phyloP scores from a whole-genome alignment of 1,284 basidiomycete genomes.

The Gastroboletus turbinatus region DNA sequence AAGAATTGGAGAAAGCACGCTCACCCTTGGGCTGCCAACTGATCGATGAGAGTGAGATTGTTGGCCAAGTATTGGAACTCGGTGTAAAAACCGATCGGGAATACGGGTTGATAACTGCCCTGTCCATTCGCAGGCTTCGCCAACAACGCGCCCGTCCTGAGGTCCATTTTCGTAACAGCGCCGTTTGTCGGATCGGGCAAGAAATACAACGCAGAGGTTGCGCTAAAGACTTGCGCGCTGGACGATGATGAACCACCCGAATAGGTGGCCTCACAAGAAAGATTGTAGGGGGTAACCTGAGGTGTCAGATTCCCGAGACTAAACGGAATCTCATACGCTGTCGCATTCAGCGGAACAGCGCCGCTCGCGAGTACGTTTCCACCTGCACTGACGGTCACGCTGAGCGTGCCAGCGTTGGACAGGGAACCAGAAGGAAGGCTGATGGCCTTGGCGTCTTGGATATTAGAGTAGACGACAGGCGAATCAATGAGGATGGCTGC shows the following conservation, averaged over 20 bases:
- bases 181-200: slow-evolving; percentile 52
- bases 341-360: slow-evolving; percentile 30
- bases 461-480: slow-evolving; percentile 26
- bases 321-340: slow-evolving; percentile 27
- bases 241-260: slow-evolving; percentile 19
- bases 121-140: slow-evolving; percentile 52
- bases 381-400: slow-evolving; percentile 24
- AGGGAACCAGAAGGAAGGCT: slow-evolving; percentile 25
- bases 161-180: slow-evolving; percentile 68
- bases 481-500: slow-evolving; percentile 29
- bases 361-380: slow-evolving; percentile 24
- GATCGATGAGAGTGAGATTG: slow-evolving; percentile 56
- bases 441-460: slow-evolving; percentile 24
- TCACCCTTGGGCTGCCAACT: slow-evolving; percentile 63
- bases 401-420: slow-evolving; percentile 22
- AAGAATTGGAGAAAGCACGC: slow-evolving; percentile 7
- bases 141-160: slow-evolving; percentile 64
- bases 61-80: slow-evolving; percentile 59
- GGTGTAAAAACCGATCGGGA: slow-evolving; percentile 77
- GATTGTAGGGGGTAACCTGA: slow-evolving; percentile 27
- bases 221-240: slow-evolving; percentile 44
- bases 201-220: slow-evolving; percentile 50
- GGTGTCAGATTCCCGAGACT: slow-evolving; percentile 23
- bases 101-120: slow-evolving; percentile 53
- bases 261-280: slow-evolving; percentile 30